These are phyloP conservation scores for Cydonia oblonga DNA, from an alignment of 331 rosid species.

Conservation along the genomic window DNA sequence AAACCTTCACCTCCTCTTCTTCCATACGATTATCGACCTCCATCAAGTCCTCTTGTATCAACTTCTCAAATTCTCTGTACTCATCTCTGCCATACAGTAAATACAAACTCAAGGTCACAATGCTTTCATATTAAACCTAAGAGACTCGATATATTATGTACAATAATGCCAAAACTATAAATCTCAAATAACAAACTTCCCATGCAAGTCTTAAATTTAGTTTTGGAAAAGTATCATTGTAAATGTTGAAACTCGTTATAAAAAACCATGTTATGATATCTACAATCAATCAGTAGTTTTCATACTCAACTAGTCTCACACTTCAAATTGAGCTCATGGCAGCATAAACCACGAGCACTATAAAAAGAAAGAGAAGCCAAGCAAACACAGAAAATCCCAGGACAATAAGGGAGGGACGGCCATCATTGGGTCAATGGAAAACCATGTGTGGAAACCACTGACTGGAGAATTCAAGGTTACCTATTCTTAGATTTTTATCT, in stretches of 20 bases:
- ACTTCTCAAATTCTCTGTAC: slow-evolving; percentile 87
- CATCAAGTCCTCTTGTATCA: slow-evolving; percentile 86
- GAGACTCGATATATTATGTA: background rate
- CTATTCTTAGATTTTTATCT: background rate
- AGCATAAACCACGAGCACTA: background rate
- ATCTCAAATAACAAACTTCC: background rate
- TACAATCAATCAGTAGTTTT: background rate
- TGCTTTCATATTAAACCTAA: background rate
- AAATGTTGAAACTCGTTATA: background rate
- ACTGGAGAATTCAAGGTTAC: background rate
- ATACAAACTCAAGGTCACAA: slow-evolving; percentile 18
- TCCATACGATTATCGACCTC: slow-evolving; percentile 86
- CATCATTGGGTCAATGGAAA: background rate
- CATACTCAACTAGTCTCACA: background rate
- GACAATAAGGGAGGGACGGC: background rate
- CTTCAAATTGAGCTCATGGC: background rate
- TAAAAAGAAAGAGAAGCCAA: background rate
- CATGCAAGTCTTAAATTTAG: background rate
- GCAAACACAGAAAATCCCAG: background rate
- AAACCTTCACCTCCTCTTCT: slow-evolving; percentile 76
- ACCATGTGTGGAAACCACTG: background rate
- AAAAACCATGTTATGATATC: background rate
- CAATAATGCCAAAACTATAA: background rate
- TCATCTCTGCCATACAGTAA: slow-evolving; percentile 52
- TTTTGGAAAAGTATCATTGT: background rate